Evolutionary conservation across 768 basidiomycete genomes (phyloP).

Genomic region (Auricularia sp.): DNA sequence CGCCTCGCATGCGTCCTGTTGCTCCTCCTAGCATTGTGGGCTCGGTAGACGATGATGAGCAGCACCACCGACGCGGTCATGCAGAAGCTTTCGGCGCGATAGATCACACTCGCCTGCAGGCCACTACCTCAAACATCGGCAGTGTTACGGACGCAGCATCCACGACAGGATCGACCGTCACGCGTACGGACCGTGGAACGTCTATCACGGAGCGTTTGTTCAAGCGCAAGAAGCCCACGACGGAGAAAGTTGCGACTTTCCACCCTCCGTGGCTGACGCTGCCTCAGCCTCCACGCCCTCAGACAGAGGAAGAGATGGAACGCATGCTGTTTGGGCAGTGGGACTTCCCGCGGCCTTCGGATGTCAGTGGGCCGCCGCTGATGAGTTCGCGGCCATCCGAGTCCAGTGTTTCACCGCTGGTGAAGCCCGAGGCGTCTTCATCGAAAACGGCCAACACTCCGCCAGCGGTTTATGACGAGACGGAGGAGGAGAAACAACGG

Average conservation of each 20-base stretch:
- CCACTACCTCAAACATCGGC: conserved; percentile 20
- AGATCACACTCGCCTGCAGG: conserved; percentile 44
- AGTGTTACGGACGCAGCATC: conserved; percentile 13
- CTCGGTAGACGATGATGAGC: conserved; percentile 7
- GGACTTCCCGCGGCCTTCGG: not conserved
- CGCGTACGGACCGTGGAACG: not conserved
- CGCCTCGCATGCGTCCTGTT: not conserved
- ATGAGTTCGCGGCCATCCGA: not conserved
- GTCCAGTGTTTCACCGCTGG: not conserved
- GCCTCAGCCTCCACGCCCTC: conserved; percentile 39
- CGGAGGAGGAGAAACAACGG: conserved; percentile 1
- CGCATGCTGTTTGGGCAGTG: conserved; percentile 30
- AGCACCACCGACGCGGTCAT: conserved; percentile 45
- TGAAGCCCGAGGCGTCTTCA: not conserved
- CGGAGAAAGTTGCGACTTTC: conserved; percentile 16
- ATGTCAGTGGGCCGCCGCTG: not conserved
- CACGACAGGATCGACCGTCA: conserved; percentile 5
- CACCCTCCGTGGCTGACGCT: conserved; percentile 57
- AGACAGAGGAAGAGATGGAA: conserved; percentile 53
- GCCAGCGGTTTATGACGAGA: not conserved
- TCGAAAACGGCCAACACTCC: not conserved
- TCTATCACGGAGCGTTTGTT: not conserved
- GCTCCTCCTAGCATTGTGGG: not conserved
- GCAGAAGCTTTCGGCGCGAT: conserved; percentile 53
- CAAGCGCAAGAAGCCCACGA: not conserved